Base-by-base conservation (phyloP, 495 filamentous ascomycete species). In the Acidiella bohemica region DNA sequence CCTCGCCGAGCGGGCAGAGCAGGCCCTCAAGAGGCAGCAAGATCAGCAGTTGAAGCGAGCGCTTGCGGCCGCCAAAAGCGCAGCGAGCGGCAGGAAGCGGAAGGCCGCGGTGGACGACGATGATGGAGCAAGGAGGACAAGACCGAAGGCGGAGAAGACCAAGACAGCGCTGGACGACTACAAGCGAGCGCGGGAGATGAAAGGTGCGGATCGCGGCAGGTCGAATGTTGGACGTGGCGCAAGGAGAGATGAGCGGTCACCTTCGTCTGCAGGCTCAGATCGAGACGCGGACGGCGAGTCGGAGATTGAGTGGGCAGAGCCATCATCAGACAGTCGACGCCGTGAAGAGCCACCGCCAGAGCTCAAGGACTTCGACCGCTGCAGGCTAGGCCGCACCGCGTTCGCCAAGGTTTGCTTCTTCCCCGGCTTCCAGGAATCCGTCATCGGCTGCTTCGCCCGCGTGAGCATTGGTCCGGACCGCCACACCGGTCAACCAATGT, bases 331-430 rank as follows among this genome's bases (percentile, higher is more conserved):
- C 5, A 57, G 60, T 12, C 41, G 55, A 5, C 59, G 65, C 10
- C 70, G 66, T 32, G 67, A 75, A 30, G 72, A 78, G 35, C 67
- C 66, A 16, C 78, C 72, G 10, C 76, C 81, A 10, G 74, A 76
- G 9, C 66, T 93, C n/a, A 63, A 68, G 2, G 85, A 97, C 53
- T 70, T 92, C 46, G 80, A 94, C 50, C 76, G 80, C 33, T 70
- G 82, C 43, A 75, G 82, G 42, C 67, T 97, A 42, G 83, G 87
- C 16, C 73, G 92, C 24, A 74, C 64, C 44, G 78, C 81, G 49
- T 86, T 96, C 50, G 77, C 76, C 4, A 72, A 82, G 53, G 78
- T 93, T 29, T 92, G 83, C 64, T 94, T 90, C 64, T 83, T 82
- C 45, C 90, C 90, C 16, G 78, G 78, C 9, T 93, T 99, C 41